A percentile compares a stretch with the other conserved stretches of the same genome.
Conservation (phyloP, 202 grass and related monocot species). For the Setaria italica region DNA sequence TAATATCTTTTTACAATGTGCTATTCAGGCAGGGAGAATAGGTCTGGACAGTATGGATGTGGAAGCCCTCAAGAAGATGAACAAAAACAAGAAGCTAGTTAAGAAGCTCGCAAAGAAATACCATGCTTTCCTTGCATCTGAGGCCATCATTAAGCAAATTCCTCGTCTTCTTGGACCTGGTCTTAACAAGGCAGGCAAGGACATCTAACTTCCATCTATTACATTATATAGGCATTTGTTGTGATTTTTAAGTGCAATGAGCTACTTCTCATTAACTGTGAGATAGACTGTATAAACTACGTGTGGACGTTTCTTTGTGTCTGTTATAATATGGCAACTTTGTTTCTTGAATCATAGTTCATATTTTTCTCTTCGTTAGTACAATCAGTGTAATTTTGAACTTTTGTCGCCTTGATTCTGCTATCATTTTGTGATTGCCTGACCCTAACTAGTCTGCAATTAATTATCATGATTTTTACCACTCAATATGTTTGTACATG, state of each 20-base stretch:
- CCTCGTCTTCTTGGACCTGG: slow-evolving; percentile 80
- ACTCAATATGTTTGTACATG: not conserved
- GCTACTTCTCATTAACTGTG: not conserved
- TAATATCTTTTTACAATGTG: not conserved
- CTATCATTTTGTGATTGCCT: no score
- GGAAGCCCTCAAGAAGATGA: slow-evolving; percentile 87
- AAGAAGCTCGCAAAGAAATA: slow-evolving; percentile 86
- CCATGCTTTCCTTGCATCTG: slow-evolving; percentile 82
- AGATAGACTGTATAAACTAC: no score
- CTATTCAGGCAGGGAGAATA: slow-evolving; percentile 64
- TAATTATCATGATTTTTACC: no score
- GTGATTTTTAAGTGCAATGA: not conserved
- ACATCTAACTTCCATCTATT: not conserved
- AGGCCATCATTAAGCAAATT: slow-evolving; percentile 85
- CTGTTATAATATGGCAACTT: not conserved
- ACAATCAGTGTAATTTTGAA: no score
- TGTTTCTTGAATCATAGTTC: not conserved
- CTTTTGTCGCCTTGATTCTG: no score
- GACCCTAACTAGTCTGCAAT: no score
- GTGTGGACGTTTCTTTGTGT: not conserved
- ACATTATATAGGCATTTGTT: not conserved
- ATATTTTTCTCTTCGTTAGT: not conserved
- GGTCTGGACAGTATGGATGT: slow-evolving; percentile 86
- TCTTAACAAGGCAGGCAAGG: slow-evolving; percentile 83
- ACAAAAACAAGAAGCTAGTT: slow-evolving; percentile 91